A percentile compares a stretch with the other conserved stretches of the same genome.
Evolutionary conservation across 768 basidiomycete genomes (phyloP).

Genomic region (Pleurotus djamor): DNA sequence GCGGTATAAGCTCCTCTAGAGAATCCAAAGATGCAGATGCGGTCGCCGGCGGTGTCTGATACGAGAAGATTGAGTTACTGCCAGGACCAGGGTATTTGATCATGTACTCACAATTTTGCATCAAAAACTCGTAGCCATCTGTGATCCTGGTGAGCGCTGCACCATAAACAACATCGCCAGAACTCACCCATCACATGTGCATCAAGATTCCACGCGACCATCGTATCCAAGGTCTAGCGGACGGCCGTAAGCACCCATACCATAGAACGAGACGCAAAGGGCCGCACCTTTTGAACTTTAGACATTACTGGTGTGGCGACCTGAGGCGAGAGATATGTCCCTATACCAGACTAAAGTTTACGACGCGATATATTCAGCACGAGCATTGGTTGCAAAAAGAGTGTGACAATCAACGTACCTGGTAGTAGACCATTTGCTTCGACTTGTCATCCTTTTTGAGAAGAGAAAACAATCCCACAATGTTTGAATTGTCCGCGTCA

Average conservation of each 20-base stretch:
- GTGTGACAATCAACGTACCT: constrained; percentile 24
- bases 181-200: constrained; percentile 46
- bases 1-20: constrained; percentile 68
- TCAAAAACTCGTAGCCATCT: constrained; percentile 4
- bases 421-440: constrained; percentile 60
- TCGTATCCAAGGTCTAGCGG: constrained; percentile 40
- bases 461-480: constrained; percentile 47
- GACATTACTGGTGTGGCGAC: constrained; percentile 31
- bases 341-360: constrained; percentile 6
- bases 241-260: not conserved
- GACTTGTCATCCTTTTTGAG: constrained; percentile 49
- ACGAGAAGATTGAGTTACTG: not conserved
- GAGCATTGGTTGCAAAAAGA: not conserved
- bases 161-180: not conserved
- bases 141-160: too few relatives aligned
- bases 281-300: constrained; percentile 34
- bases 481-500: constrained; percentile 52
- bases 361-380: not conserved
- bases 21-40: constrained; percentile 67
- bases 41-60: constrained; percentile 48
- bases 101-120: constrained; percentile 55
- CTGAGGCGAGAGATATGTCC: constrained; percentile 34
- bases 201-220: constrained; percentile 47
- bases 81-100: constrained; percentile 46
- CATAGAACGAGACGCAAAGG: not conserved